Base-by-base conservation (phyloP, 345 rosid genomes). In the Syzygium grande region DNA sequence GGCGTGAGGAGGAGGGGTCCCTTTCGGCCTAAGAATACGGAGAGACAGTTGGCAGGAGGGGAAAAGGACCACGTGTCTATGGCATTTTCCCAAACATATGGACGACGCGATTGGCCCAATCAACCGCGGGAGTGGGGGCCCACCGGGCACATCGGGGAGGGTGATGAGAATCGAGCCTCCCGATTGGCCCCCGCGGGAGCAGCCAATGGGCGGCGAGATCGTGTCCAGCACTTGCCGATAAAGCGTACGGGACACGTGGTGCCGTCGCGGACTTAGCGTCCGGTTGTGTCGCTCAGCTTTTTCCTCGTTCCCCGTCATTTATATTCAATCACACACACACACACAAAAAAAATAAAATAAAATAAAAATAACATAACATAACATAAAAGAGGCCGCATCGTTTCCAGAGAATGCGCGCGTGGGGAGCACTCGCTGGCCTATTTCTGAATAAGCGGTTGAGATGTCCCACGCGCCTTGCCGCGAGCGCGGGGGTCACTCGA, bases 321-420 rank as follows among this genome's bases (percentile, higher is more conserved):
- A 78, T 56, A 87, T 52, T 87, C 56, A 55, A 87, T 52, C 38
- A 41, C 46, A 6, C 46, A 43, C 46, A 43, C 21, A 68, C n/a
- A n/a, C n/a, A n/a, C n/a, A n/a, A n/a, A n/a, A n/a, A n/a, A n/a
- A n/a, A n/a, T n/a, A n/a, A n/a, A n/a, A n/a, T n/a, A n/a, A n/a
- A n/a, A n/a, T n/a, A 43, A 1, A 43, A 43, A 6, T 43, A 5
- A 43, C 4, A 43, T 43, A 43, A 43, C 5, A 43, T 43, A 43
- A 43, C 5, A 43, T 43, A 79, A 79, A 54, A 52, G 52, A 15
- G 53, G 80, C 56, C 12, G 23, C 46, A 52, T 34, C 13, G 84
- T 86, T 79, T 79, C 86, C 49, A 41, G 87, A 88, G 80, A 85
- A 61, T 10, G 61, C 59, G 86, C 87, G 84, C 90, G 90, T 88